Conservation (phyloP, 176 grass and related monocot genomes). For the Pontederia paniculata region DNA sequence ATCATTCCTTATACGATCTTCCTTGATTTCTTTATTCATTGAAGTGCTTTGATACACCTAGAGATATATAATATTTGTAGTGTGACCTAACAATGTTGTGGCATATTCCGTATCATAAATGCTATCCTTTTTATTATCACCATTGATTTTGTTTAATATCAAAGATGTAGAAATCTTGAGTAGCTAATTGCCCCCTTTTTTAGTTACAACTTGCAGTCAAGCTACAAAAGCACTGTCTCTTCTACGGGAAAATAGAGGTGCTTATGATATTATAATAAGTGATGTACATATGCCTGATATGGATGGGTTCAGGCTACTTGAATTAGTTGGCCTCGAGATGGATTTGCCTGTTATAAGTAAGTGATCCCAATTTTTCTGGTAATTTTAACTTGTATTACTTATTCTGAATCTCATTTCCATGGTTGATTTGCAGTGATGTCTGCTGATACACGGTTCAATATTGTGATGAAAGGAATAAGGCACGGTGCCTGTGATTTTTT, state of each 20-base stretch:
- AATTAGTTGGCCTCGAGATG: conserved; percentile 95
- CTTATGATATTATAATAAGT: conserved; percentile 91
- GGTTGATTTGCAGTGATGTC: conserved; percentile 85
- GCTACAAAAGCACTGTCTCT: conserved; percentile 67
- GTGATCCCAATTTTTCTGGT: conserved; percentile 25
- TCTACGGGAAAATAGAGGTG: conserved; percentile 73
- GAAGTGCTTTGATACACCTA: not conserved
- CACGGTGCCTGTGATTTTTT: conserved; percentile 98
- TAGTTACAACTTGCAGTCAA: conserved; percentile 81
- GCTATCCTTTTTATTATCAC: not conserved
- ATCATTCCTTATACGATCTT: too few relatives aligned
- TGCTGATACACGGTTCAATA: conserved; percentile 72
- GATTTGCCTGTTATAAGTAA: conserved; percentile 98
- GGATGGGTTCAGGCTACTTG: conserved; percentile 91
- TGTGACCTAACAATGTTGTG: not conserved
- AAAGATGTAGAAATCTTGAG: not conserved
- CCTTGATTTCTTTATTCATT: not conserved
- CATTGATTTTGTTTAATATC: conserved; percentile 2
- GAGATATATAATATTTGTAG: not conserved
- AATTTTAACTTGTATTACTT: not conserved
- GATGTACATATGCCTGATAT: conserved; percentile 99
- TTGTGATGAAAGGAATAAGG: conserved; percentile 99
- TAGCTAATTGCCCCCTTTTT: conserved; percentile 15
- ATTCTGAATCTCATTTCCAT: conserved; percentile 12
- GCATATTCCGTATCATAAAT: too few relatives aligned